A percentile compares a stretch with the other conserved stretches of the same genome.
phyloP scores from a whole-genome alignment of 2,329 filamentous ascomycete species.

The Zasmidium citrigriseum region DNA sequence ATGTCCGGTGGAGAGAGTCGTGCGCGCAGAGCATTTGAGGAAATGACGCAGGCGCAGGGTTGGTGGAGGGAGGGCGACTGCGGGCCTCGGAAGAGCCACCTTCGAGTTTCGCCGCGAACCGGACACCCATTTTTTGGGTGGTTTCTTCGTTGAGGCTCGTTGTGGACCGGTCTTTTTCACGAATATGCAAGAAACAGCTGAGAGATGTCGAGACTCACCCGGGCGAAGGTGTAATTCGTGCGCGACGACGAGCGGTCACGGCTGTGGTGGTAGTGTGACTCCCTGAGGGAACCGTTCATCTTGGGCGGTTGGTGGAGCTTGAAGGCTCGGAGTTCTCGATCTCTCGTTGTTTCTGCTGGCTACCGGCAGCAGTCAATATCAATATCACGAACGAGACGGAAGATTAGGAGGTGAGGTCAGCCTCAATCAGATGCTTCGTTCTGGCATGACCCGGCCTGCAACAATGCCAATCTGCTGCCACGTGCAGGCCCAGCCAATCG shows the following conservation, averaged over 20 bases:
- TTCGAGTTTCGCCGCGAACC: slow-evolving; percentile 1
- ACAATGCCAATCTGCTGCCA: not conserved
- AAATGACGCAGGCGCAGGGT: not conserved
- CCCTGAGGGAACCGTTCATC: not conserved
- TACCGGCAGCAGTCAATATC: not conserved
- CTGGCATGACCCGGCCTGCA: slow-evolving; percentile 1
- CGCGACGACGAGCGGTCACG: slow-evolving; percentile 1
- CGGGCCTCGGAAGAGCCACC: not conserved
- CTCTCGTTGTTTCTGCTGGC: not conserved
- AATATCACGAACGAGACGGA: not conserved
- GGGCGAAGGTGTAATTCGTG: not conserved
- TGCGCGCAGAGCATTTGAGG: not conserved
- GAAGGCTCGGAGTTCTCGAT: not conserved
- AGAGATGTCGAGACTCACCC: not conserved
- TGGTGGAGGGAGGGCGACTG: not conserved
- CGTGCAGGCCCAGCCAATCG: not conserved
- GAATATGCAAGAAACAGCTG: not conserved
- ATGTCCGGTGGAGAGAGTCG: not conserved
- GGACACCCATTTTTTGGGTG: not conserved
- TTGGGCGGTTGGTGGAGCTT: not conserved
- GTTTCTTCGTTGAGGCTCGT: not conserved
- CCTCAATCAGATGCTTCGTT: not conserved
- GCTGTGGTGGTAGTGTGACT: not conserved
- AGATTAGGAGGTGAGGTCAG: not conserved
- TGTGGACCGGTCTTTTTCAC: not conserved